Evolutionary conservation across 2,329 filamentous ascomycete genomes (phyloP), one percentile per base, ranked within the genome.

Genomic region (Eurotiales sp.): DNA sequence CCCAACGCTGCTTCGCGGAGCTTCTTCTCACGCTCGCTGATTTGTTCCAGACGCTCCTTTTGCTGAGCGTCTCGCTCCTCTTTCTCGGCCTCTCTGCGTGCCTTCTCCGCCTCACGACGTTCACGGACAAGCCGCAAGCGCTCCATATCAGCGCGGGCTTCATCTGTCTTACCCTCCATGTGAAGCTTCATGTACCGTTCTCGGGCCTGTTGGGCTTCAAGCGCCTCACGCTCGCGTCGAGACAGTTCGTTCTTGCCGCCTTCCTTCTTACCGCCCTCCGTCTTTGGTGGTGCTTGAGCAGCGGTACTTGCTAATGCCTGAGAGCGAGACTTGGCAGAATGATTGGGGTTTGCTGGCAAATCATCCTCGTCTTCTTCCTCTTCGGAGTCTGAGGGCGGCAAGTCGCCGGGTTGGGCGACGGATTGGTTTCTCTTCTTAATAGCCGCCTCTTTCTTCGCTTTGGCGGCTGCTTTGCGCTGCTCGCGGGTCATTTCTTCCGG

Each of bases 141-240:
- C 53, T 90, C 92, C 60, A 97, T 66, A 72, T 99, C 93, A 4
- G 88, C 86, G 68, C 89, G 87, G 43, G 92, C 91, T 78, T 96
- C 88, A 55, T 99, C 93, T 40, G 93, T 97, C 83, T 97, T 97
- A 64, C 92, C 92, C 65, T 90, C 87, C 52, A 90, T 88, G 64
- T 96, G 92, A 62, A 96, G 71, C 74, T 95, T 95, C 77, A 90
- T 82, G 66, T 96, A 96, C 59, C 85, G 81, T 77, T 96, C 91
- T 70, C 90, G 91, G 25, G 89, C 90, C 67, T 92, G 87, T 56
- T 87, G 85, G 1, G 91, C 91, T 73, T 96, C 87, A 29, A 93
- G 65, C 2, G 91, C 88, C 75, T 97, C 86, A 17, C 84, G 75
- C 74, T 88, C 86, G 25, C 83, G 78, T 45, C 86, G 77, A 32